Evolutionary conservation across 768 basidiomycete genomes (phyloP).

Genomic region (Naganishia friedmannii): DNA sequence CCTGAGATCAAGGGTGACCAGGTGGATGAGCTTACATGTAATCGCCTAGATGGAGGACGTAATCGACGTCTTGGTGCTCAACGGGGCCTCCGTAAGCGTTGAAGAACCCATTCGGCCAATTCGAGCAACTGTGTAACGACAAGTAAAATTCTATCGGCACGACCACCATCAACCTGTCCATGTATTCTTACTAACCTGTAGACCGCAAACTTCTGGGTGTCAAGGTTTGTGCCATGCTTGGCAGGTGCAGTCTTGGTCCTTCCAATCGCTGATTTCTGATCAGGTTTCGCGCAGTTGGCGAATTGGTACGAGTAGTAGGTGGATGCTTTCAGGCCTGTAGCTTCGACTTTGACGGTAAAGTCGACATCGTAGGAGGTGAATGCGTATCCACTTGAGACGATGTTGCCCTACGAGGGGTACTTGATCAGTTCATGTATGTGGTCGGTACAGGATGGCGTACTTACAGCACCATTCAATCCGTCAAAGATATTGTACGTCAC

Average conservation of each 20-base stretch:
- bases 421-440: neutral
- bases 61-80: constrained; percentile 59
- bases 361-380: constrained; percentile 63
- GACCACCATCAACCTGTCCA: constrained; percentile 57
- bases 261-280: constrained; percentile 57
- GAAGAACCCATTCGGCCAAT: constrained; percentile 57
- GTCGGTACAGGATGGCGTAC: neutral
- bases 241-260: constrained; percentile 58
- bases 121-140: constrained; percentile 5
- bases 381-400: constrained; percentile 56
- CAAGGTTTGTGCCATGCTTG: constrained; percentile 57
- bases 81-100: constrained; percentile 63
- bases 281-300: constrained; percentile 59
- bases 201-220: constrained; percentile 61
- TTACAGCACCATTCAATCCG: constrained; percentile 37
- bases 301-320: constrained; percentile 62
- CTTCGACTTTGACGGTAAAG: constrained; percentile 64
- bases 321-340: constrained; percentile 57
- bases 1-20: too few relatives aligned
- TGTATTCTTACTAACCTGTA: constrained; percentile 53
- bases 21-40: constrained; percentile 39
- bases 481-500: constrained; percentile 56
- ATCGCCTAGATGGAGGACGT: constrained; percentile 61
- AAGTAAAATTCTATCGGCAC: neutral
- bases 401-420: constrained; percentile 26